A percentile compares a stretch with the other conserved stretches of the same genome.
Conservation (phyloP, 495 filamentous ascomycete species). For the Aspergillus carlsbadensis region DNA sequence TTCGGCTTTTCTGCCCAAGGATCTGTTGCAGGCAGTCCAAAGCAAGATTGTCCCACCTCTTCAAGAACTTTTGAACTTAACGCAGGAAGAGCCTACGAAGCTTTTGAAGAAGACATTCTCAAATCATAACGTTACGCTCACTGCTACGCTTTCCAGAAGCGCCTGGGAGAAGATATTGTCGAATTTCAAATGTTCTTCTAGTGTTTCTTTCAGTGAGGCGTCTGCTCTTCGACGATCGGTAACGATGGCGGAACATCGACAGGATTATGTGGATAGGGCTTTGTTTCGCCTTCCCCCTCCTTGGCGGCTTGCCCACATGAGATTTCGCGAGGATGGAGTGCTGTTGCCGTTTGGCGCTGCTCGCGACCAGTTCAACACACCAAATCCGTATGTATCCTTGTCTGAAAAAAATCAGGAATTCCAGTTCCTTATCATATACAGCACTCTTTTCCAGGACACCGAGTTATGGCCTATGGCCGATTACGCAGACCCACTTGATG, state of each 20-base stretch:
- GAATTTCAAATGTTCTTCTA: too few species aligned
- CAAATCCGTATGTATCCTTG: slow-evolving; percentile 35
- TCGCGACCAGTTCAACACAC: slow-evolving; percentile 23
- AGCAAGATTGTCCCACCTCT: slow-evolving; percentile 24
- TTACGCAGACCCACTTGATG: slow-evolving; percentile 17
- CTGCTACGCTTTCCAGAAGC: too few species aligned
- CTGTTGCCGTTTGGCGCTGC: slow-evolving; percentile 34
- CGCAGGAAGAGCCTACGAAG: neutral
- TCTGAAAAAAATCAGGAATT: neutral
- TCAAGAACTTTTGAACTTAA: slow-evolving; percentile 24
- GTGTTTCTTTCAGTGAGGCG: neutral
- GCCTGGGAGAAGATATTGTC: too few species aligned
- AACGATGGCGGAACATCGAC: neutral
- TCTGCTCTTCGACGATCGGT: neutral
- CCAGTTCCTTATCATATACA: neutral
- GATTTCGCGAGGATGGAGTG: slow-evolving; percentile 33
- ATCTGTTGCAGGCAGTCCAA: slow-evolving; percentile 17
- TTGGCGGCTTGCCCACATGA: slow-evolving; percentile 20
- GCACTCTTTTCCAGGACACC: neutral
- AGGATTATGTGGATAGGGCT: neutral
- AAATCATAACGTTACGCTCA: too few species aligned
- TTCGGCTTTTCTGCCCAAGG: slow-evolving; percentile 26
- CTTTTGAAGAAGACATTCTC: too few species aligned
- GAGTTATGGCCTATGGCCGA: slow-evolving; percentile 12
- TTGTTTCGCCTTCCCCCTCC: neutral